A percentile compares a stretch with the other conserved stretches of the same genome.
Conservation (phyloP, 805 yeast species). For the Candida multigemmis region DNA sequence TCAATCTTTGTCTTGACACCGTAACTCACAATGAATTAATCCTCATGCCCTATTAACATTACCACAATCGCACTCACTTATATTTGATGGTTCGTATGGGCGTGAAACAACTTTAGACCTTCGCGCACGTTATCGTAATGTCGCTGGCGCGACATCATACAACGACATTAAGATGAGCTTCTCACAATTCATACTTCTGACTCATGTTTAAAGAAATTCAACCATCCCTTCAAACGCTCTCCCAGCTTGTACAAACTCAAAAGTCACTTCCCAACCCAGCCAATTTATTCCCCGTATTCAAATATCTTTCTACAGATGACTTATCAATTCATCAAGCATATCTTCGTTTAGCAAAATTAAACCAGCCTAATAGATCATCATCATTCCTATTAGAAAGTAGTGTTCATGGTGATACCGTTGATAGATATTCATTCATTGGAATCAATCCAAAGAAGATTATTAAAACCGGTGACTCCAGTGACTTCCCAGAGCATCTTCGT, state of each 20-base stretch:
- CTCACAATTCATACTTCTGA: too few species aligned
- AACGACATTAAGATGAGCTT: too few species aligned
- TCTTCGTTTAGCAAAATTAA: slow-evolving; percentile 66
- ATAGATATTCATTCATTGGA: slow-evolving; percentile 88
- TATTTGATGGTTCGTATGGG: too few species aligned
- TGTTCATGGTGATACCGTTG: slow-evolving; percentile 78
- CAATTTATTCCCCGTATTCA: slow-evolving; percentile 79
- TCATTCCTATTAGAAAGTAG: slow-evolving; percentile 88
- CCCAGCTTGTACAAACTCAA: slow-evolving; percentile 13
- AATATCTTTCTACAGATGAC: slow-evolving; percentile 65
- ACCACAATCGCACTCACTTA: too few species aligned
- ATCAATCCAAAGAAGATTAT: slow-evolving; percentile 74
- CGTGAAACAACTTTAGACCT: too few species aligned
- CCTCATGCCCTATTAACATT: too few species aligned
- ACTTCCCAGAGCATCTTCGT: slow-evolving; percentile 13
- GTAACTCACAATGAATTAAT: too few species aligned
- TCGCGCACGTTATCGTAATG: too few species aligned
- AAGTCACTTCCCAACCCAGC: slow-evolving; percentile 3
- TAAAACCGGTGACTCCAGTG: slow-evolving; percentile 64
- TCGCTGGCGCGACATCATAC: too few species aligned
- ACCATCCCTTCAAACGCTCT: slow-evolving; percentile 25
- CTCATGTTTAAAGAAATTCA: too few species aligned
- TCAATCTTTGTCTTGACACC: too few species aligned
- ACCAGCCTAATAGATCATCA: slow-evolving; percentile 40
- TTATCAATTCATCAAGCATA: slow-evolving; percentile 89